Conservation (phyloP, 2,329 filamentous ascomycete genomes). For the Aspergillus niger region DNA sequence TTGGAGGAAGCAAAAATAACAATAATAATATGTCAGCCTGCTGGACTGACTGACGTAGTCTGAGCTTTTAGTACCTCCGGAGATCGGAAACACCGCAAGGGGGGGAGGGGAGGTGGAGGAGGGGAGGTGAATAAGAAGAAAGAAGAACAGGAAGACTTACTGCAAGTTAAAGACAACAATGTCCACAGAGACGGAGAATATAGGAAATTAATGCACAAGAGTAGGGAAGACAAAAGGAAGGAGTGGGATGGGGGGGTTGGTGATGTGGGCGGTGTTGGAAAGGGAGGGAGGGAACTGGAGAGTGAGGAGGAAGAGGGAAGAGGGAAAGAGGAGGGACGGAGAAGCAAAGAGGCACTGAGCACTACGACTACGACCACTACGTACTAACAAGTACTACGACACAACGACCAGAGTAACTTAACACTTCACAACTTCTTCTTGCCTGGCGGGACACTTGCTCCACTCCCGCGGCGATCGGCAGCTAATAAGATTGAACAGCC, state of each 20-base stretch:
- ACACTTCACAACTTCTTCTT: neutral
- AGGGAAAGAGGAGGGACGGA: constrained; percentile 26
- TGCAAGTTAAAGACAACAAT: constrained; percentile 8
- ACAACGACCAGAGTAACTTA: neutral
- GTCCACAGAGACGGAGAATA: neutral
- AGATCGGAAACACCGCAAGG: constrained; percentile 20
- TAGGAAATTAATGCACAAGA: constrained; percentile 4
- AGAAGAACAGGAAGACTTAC: constrained; percentile 16
- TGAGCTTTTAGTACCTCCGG: constrained; percentile 28
- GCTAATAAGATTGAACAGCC: constrained; percentile 31
- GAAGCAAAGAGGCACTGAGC: constrained; percentile 5
- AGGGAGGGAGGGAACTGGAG: neutral
- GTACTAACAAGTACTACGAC: neutral
- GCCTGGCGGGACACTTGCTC: constrained; percentile 36
- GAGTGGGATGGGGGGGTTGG: constrained; percentile 1
- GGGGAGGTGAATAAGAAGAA: constrained; percentile 8
- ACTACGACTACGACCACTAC: neutral
- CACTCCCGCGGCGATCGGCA: constrained; percentile 37
- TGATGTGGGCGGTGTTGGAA: neutral
- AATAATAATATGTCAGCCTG: constrained; percentile 34
- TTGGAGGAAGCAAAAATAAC: constrained; percentile 20
- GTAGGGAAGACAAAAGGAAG: constrained; percentile 1
- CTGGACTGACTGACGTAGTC: constrained; percentile 29
- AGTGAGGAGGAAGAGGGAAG: constrained; percentile 5
- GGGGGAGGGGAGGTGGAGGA: constrained; percentile 15